Base-by-base conservation (phyloP, 495 filamentous ascomycete genomes). In the Glonium stellatum region DNA sequence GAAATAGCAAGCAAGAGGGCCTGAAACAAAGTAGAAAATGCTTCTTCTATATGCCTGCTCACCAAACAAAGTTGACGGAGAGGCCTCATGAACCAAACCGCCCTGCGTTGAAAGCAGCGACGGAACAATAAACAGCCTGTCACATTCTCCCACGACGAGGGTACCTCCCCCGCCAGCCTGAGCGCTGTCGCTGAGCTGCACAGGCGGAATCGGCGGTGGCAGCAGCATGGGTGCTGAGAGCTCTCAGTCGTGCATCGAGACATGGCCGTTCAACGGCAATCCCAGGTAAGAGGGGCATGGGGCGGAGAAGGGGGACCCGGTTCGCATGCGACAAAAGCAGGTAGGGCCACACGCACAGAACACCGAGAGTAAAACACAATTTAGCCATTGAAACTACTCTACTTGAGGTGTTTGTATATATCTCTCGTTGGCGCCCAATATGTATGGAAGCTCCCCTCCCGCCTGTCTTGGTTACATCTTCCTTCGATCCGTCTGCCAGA, bases 351-450 rank as follows among this genome's bases (percentile, higher is more conserved):
- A 55, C 27, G 39, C 39, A 15, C 39, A 44, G 18, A 44, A 11
- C 39, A 15, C 13, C 39, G 4, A 44, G 39, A n/a, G 18, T 13
- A 44, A 44, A 44, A 44, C 2, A 44, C 39, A 57, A 60, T 67
- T 63, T 67, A 63, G 64, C 64, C 60, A 54, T 61, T 57, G 57
- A 34, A 61, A 25, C 10, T 67, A 67, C 64, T 63, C 57, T 67
- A 63, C 60, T 63, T 58, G 64, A 67, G 57, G 60, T 31, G 64
- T 48, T 56, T 42, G 64, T 61, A 63, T 63, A 67, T 67, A 67
- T 47, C 52, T 60, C 25, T 54, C 54, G 60, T 60, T 60, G 64
- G 60, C 48, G 64, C 60, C 64, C 64, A 67, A 67, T 67, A 60
- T 67, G 60, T 60, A 54, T 60, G 31, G 54, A 53, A 39, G 22